Evolutionary conservation across 148 eudicot genomes (phyloP).

Genomic region (Agrostemma githago): DNA sequence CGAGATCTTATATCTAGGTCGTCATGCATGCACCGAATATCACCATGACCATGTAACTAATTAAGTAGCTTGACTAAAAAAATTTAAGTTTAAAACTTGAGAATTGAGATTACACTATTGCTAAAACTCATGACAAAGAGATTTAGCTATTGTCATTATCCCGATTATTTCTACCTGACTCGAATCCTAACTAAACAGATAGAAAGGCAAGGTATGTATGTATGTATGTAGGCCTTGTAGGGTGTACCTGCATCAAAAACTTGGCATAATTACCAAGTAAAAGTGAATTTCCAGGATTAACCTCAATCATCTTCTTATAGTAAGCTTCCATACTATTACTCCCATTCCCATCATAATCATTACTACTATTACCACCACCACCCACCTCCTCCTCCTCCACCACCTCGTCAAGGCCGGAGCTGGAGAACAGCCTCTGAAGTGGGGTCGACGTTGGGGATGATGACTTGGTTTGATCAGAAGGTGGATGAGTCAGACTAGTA

Average conservation of each 20-base stretch:
- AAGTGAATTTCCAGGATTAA: constrained; percentile 47
- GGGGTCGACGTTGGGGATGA: constrained; percentile 3
- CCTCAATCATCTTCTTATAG: constrained; percentile 46
- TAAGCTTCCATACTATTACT: constrained; percentile 34
- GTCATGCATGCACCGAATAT: neutral
- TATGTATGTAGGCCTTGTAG: too few species aligned
- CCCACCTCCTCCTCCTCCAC: constrained; percentile 10
- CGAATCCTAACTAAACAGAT: neutral
- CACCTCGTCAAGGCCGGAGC: constrained; percentile 27
- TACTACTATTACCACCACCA: constrained; percentile 11
- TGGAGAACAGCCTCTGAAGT: constrained; percentile 22
- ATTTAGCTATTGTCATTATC: too few species aligned
- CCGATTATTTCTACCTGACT: neutral
- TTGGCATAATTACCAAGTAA: constrained; percentile 56
- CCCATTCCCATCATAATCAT: constrained; percentile 27
- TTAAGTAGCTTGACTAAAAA: too few species aligned
- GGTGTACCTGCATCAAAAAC: constrained; percentile 46
- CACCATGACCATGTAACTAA: too few species aligned
- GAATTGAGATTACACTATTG: too few species aligned
- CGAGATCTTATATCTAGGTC: too few species aligned
- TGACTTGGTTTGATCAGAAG: neutral
- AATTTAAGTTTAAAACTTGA: too few species aligned
- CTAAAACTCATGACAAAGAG: too few species aligned
- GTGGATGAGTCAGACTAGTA: neutral
- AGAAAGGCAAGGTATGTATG: neutral